Evolutionary conservation across 768 basidiomycete species (phyloP), one percentile per base, ranked within the genome.

Genomic region (Boletellus sp.): DNA sequence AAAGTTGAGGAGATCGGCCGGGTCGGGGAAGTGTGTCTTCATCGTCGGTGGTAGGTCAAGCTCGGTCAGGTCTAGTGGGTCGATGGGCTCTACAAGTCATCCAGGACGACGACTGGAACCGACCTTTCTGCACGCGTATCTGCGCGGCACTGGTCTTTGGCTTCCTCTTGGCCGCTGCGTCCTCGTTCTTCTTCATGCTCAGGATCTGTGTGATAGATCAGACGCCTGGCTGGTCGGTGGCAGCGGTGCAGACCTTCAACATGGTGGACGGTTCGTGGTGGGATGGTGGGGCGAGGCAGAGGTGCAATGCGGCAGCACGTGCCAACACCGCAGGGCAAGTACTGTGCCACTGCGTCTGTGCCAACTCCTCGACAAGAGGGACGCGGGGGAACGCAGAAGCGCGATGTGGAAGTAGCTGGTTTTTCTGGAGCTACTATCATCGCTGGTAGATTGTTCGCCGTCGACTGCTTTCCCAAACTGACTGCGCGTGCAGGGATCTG

Each of bases 131-230:
- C n/a, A 99, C 95, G 50, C 96, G 83, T 68, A 99, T 90, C 72
- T 97, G 94, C 24, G 96, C 96, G 15, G 96, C 95, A 64, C 90
- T 92, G 39, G 93, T 96, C 83, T 95, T 97, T 38, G 96, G 96
- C 78, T 88, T 91, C 83, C 84, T 95, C 88, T 93, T 97, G 6
- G 91, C 86, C 47, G 94, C 93, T 48, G 90, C 90, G 64, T 98
- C 92, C 77, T 97, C 93, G 63, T 87, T 90, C 85, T 98, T 98
- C 85, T 98, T 98, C 88, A 99, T 93, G 58, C 86, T 91, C 88
- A 96, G 97, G 64, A 99, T 97, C 96, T 99, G 57, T 31, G 28
- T 23, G 31, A 39, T 20, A 7, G 32, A 46, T 58, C 32, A 52
- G 47, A 20, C 48, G 57, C 54, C 37, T 19, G 15, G n/a, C 20